Evolutionary conservation across 192 early-diverging fungal genomes (phyloP).

Genomic region (Coemansia sp.): DNA sequence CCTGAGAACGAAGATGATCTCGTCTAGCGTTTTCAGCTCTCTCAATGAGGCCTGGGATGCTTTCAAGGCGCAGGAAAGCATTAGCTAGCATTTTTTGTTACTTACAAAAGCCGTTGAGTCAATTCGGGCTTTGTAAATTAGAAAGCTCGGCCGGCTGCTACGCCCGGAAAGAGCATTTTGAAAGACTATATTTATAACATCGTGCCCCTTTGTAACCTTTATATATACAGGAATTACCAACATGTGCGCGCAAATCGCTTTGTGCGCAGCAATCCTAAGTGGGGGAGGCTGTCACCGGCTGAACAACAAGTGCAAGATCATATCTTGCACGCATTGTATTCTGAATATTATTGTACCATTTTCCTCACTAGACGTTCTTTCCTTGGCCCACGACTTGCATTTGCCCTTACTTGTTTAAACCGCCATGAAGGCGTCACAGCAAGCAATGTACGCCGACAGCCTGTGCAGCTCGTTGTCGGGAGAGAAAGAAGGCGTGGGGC

Average conservation of each 20-base stretch:
- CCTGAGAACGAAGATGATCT: slow-evolving; percentile 72
- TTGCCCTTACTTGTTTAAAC: background rate
- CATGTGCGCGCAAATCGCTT: no score
- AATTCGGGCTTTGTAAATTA: no score
- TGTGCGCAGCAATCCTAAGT: no score
- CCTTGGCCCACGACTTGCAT: background rate
- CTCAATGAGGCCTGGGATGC: slow-evolving; percentile 95
- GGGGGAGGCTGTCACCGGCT: background rate
- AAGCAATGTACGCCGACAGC: background rate
- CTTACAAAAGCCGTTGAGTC: no score
- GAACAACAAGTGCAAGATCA: background rate
- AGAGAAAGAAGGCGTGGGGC: background rate
- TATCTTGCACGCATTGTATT: background rate
- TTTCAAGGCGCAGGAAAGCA: slow-evolving; percentile 80
- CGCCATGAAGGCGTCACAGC: background rate
- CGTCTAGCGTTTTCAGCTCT: slow-evolving; percentile 79
- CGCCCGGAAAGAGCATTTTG: no score
- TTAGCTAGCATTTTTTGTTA: slow-evolving; percentile 30
- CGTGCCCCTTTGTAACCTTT: no score
- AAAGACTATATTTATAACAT: no score
- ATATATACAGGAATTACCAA: no score
- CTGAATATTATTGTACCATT: background rate
- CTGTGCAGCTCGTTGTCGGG: background rate
- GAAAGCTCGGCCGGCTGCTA: no score
- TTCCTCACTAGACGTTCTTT: background rate